These are phyloP conservation scores for Perilla frutescens DNA, from an alignment of 257 asterid species.

Conservation along the genomic window DNA sequence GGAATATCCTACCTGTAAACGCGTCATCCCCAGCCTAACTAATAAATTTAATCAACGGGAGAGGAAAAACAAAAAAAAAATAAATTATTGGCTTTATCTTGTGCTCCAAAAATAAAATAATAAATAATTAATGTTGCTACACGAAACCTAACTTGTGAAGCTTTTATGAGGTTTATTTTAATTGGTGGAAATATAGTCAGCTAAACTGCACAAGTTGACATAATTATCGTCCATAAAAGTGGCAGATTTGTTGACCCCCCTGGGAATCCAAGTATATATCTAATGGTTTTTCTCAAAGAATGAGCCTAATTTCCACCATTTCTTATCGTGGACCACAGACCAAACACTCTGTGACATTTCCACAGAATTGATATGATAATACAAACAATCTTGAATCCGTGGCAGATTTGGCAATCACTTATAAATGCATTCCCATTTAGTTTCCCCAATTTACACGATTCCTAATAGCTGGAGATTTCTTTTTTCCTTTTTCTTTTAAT, in stretches of 20 bases:
- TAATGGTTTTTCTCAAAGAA: slow-evolving; percentile 37
- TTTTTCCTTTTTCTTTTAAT: background rate
- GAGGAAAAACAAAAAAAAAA: slow-evolving; percentile 25
- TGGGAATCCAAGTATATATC: slow-evolving; percentile 32
- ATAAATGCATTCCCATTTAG: slow-evolving; percentile 48
- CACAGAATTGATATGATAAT: slow-evolving; percentile 42
- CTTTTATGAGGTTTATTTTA: background rate
- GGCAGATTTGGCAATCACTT: slow-evolving; percentile 44
- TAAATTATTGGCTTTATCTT: slow-evolving; percentile 35
- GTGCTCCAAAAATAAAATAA: background rate
- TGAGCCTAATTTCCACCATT: slow-evolving; percentile 43
- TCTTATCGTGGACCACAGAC: slow-evolving; percentile 40
- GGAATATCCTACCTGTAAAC: slow-evolving; percentile 27
- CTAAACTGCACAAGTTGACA: slow-evolving; percentile 36
- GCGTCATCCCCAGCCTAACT: slow-evolving; percentile 3
- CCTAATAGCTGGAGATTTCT: slow-evolving; percentile 19
- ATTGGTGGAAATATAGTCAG: slow-evolving; percentile 32
- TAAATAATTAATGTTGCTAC: background rate
- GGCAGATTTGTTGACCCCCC: slow-evolving; percentile 32
- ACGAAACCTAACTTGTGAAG: slow-evolving; percentile 30
- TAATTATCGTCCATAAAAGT: slow-evolving; percentile 33
- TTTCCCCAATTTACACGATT: slow-evolving; percentile 56
- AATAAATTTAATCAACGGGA: background rate
- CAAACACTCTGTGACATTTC: slow-evolving; percentile 32
- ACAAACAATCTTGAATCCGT: slow-evolving; percentile 38